These are phyloP conservation scores for Botrytis cinerea DNA, from an alignment of 2,329 filamentous ascomycete genomes.

Conservation along the genomic window DNA sequence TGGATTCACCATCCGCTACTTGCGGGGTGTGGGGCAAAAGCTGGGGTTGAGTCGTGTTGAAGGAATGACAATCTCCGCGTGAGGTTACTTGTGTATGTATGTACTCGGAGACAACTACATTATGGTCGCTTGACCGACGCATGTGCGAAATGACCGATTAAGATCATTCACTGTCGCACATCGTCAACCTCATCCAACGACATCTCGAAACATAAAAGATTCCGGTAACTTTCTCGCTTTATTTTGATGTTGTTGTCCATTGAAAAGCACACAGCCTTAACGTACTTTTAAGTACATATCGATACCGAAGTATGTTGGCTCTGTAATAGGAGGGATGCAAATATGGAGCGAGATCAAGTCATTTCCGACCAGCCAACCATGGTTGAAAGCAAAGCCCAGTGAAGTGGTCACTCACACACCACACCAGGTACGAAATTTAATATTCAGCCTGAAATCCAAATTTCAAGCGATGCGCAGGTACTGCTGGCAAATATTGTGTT, in stretches of 20 bases:
- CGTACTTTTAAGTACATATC: background rate
- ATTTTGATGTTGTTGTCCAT: background rate
- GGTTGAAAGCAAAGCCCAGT: background rate
- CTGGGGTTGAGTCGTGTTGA: slow-evolving; percentile 2
- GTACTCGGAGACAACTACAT: slow-evolving; percentile 15
- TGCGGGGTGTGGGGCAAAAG: slow-evolving; percentile 20
- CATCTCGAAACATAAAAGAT: background rate
- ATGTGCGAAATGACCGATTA: slow-evolving; percentile 20
- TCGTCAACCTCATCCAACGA: slow-evolving; percentile 4
- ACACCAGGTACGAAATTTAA: slow-evolving; percentile 15
- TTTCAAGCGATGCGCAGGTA: background rate
- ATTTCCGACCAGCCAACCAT: slow-evolving; percentile 11
- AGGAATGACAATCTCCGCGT: slow-evolving; percentile 26
- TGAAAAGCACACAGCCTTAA: background rate
- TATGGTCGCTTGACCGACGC: slow-evolving; percentile 26
- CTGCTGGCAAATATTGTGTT: slow-evolving; percentile 3
- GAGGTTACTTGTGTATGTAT: slow-evolving; percentile 23
- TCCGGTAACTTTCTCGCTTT: too few species aligned
- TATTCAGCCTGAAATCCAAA: slow-evolving; percentile 11
- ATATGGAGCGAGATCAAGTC: background rate
- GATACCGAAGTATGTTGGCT: background rate
- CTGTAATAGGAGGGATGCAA: background rate
- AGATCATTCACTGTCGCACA: slow-evolving; percentile 10
- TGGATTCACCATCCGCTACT: slow-evolving; percentile 13
- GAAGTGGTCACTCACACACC: slow-evolving; percentile 14